A percentile compares a stretch with the other conserved stretches of the same genome.
Evolutionary conservation across 2,329 filamentous ascomycete genomes (phyloP).

Genomic region (Sporothrix sp.): DNA sequence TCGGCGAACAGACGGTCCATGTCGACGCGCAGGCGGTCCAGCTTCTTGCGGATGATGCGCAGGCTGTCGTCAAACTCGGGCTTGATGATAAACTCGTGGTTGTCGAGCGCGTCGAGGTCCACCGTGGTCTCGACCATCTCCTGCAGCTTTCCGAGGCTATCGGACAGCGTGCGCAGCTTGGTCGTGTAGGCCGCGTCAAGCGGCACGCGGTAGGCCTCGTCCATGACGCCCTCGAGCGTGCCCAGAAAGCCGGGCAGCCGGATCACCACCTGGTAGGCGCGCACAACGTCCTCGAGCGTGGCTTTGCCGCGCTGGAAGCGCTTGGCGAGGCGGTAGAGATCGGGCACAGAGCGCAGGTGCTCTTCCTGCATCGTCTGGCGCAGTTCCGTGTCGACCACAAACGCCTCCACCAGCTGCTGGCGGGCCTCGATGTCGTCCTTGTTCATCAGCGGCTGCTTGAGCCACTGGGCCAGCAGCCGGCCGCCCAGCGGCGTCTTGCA

Average conservation of each 20-base stretch:
- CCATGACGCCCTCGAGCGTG: constrained; percentile 87
- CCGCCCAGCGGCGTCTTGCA: constrained; percentile 96
- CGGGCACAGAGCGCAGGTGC: constrained; percentile 83
- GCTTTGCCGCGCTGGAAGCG: constrained; percentile 88
- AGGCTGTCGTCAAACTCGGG: constrained; percentile 91
- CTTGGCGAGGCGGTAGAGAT: constrained; percentile 87
- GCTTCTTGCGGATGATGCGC: constrained; percentile 77
- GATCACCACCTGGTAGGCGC: constrained; percentile 90
- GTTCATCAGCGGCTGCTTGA: constrained; percentile 95
- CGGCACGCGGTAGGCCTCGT: constrained; percentile 81
- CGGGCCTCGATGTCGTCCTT: constrained; percentile 74
- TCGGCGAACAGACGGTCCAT: constrained; percentile 75
- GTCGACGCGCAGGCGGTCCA: constrained; percentile 72
- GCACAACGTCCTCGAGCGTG: constrained; percentile 88
- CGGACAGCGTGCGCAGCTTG: constrained; percentile 66
- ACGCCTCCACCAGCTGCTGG: constrained; percentile 90
- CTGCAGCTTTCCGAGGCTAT: constrained; percentile 74
- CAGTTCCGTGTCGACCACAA: constrained; percentile 84
- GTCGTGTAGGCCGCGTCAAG: constrained; percentile 80
- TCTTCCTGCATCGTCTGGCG: constrained; percentile 96
- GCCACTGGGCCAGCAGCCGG: constrained; percentile 83
- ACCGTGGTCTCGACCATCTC: constrained; percentile 99
- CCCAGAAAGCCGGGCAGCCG: constrained; percentile 81
- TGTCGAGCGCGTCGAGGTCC: constrained; percentile 87
- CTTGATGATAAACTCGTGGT: constrained; percentile 98